phyloP scores from a whole-genome alignment of 164 flowering plant genomes.

The Brasenia schreberi region DNA sequence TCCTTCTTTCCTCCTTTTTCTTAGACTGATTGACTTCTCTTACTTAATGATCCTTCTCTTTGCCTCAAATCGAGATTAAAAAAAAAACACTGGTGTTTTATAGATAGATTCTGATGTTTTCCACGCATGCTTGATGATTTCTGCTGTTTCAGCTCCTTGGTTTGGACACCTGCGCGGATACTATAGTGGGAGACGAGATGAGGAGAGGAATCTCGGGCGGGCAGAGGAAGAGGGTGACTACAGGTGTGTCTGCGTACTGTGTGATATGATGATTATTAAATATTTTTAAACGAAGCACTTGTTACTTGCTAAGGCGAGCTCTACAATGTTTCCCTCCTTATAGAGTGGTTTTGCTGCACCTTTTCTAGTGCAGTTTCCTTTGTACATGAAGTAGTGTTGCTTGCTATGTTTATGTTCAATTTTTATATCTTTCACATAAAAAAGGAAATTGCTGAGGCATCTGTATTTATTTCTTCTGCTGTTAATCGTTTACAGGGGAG shows the following conservation, averaged over 20 bases:
- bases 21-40: too few species aligned
- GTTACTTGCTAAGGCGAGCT: neutral
- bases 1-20: too few species aligned
- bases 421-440: neutral
- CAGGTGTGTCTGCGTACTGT: constrained; percentile 17
- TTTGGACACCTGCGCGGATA: constrained; percentile 48
- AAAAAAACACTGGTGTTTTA: too few species aligned
- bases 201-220: constrained; percentile 59
- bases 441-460: neutral
- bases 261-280: neutral
- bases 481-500: constrained; percentile 25
- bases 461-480: too few species aligned
- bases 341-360: too few species aligned
- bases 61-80: too few species aligned
- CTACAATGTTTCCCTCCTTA: too few species aligned
- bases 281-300: neutral
- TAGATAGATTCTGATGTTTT: too few species aligned
- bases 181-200: constrained; percentile 47
- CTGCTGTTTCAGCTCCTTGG: constrained; percentile 32
- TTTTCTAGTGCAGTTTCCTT: too few species aligned
- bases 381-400: too few species aligned
- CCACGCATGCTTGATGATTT: neutral
- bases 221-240: constrained; percentile 53
- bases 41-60: too few species aligned
- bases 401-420: neutral